Evolutionary conservation across 805 yeast species (phyloP), one percentile per base, ranked within the genome.

Genomic region (Saccharomycopsis capsularis): DNA sequence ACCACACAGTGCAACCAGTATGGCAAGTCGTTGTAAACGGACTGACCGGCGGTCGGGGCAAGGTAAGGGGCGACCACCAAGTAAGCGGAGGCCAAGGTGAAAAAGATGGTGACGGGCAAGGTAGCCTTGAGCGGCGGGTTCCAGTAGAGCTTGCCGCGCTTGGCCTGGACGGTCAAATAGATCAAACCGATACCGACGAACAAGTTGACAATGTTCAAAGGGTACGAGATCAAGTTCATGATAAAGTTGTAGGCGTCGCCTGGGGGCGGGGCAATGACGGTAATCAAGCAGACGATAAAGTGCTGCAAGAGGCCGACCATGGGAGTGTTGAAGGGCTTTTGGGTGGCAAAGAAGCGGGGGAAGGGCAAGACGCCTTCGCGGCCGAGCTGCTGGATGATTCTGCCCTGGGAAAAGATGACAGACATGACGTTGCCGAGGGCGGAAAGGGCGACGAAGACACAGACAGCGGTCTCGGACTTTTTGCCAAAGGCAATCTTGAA

Each of bases 211-310:
- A 86, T 81, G 60, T 86, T 82, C 68, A 81, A 75, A 44, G 95
- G 91, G 63, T 86, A 86, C 2, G 91, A 80, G 57, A 85, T 82
- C 68, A 87, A 71, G 65, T 87, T 85, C 64, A 84, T 63, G 56
- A 86, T 78, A 62, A 87, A 83, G 64, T 84, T 82, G 68, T 85
- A 86, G 42, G 95, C 95, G 61, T 85, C 95, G 50, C 93, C 95
- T 23, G 90, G 85, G 18, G 93, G 91, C 38, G 87, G 86, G 3
- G 91, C 93, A 41, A 85, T 60, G 52, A 87, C 78, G 43, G 88
- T 80, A 46, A 86, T 70, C 37, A 82, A 65, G 68, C 90, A 84
- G 16, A 85, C 81, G 41, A 81, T 63, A 78, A 86, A 85, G 62
- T 86, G 95, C 63, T 83, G 83, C 57, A 81, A 70, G 46, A 86